Base-by-base conservation (phyloP, 495 filamentous ascomycete species). In the Aspergillus ellipticus region DNA sequence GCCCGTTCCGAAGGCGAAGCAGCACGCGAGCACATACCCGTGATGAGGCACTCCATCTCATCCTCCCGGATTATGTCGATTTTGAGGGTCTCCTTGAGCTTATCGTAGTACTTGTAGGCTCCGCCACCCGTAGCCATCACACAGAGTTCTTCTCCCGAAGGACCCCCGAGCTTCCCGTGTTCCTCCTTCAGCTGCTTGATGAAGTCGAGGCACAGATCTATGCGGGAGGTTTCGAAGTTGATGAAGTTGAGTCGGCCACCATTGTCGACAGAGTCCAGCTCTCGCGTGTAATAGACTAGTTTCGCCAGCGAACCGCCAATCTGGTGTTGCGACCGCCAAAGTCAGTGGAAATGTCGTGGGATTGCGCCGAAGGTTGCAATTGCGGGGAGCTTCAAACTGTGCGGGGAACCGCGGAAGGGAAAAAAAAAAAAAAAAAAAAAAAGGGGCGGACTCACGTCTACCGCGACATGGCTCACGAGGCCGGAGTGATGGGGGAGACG, bases 31-130 rank as follows among this genome's bases (percentile, higher is more conserved):
- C 24, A 49, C 76, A 43, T 70, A 90, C 90, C 92, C 51, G 92
- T 94, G 61, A 98, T 98, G 49, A 98, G 74, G 70, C 94, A 98
- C 71, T 96, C 90, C 95, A 98, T 98, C 71, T 98, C 94, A 64
- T 98, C 94, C 68, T 97, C 95, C 20, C 90, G 79, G 56, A 93
- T 71, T 42, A 98, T 91, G 62, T 96, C 87, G 15, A 97, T 87
- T 4, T 87, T 86, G 29, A 98, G 74, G 2, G 82, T 81, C 39
- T 90, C 81, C 64, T 85, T 86, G 60, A 97, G 87, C 72, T 84
- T 86, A 64, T 97, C 91, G 66, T 97, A 96, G 72, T 85, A 97
- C 67, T 96, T 96, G 77, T 87, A 97, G 5, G 94, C 90, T 11
- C 94, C 94, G 21, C 94, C 94, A 2, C 94, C 94, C 0, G 94